These are phyloP conservation scores for Agrostemma githago DNA, from an alignment of 148 eudicot genomes.

Conservation along the genomic window DNA sequence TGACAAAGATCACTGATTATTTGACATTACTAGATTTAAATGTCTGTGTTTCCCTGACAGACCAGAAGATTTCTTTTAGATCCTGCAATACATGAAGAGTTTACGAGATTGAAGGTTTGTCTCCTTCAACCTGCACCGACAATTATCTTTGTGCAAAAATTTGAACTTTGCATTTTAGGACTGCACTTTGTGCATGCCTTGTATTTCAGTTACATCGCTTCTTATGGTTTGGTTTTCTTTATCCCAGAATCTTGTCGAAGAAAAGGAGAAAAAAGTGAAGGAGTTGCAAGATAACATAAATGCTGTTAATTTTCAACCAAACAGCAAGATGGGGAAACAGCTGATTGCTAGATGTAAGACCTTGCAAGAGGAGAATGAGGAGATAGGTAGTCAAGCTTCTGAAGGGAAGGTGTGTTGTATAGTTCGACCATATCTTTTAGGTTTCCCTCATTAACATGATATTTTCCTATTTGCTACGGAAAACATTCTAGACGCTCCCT, in stretches of 20 bases:
- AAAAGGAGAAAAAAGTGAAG: constrained; percentile 91
- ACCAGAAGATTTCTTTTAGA: constrained; percentile 84
- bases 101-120: constrained; percentile 79
- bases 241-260: constrained; percentile 86
- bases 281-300: constrained; percentile 81
- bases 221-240: constrained; percentile 7
- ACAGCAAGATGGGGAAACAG: constrained; percentile 95
- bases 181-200: not conserved
- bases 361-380: constrained; percentile 96
- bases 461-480: constrained; percentile 4
- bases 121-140: not conserved
- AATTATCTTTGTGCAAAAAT: not conserved
- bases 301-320: constrained; percentile 80
- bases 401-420: constrained; percentile 80
- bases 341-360: constrained; percentile 94
- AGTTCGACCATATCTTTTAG: not conserved
- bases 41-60: constrained; percentile 35
- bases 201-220: not conserved
- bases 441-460: not conserved
- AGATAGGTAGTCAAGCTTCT: constrained; percentile 93
- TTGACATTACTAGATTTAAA: not conserved
- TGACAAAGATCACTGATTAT: not conserved
- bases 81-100: constrained; percentile 99
- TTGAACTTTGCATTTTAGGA: not conserved
- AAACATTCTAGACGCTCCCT: constrained; percentile 3